Evolutionary conservation across 805 yeast genomes (phyloP), one percentile per base, ranked within the genome.

Genomic region (Middelhovenomyces tepae): DNA sequence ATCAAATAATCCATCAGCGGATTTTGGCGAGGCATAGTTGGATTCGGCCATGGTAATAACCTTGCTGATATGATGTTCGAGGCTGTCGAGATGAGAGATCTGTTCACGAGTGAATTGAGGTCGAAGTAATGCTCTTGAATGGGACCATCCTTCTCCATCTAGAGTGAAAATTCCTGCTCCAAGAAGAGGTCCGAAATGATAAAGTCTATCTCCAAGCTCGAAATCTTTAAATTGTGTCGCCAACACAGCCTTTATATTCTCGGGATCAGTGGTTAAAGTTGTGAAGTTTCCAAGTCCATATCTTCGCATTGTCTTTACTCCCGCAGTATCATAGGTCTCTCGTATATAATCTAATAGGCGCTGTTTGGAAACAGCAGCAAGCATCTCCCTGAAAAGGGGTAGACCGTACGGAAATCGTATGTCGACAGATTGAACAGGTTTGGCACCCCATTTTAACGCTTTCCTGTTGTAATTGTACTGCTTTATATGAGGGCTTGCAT

Each of bases 111-210:
- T 32, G 41, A 58, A 58, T 40, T 56, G 59, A 5, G 64, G 64
- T 22, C 61, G 47, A 26, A 58, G 46, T 47, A 58, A 35, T 5
- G 55, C 48, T 9, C 64, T 43, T 11, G 61, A 52, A 34, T 58
- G 62, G 30, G 51, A 48, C 64, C 64, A 59, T 17, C 49, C 52
- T 23, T 45, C 45, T 17, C 59, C 59, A 24, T 50, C 50, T 16
- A 52, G 46, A 4, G 61, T 57, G 44, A 59, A 59, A 28, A 59
- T 57, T 2, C 64, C 63, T 19, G 45, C 41, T 4, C 62, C 62
- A 9, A 59, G 40, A 16, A 57, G 34, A 7, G 54, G 56, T 14
- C 31, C 36, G 27, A 58, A 43, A 23, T 44, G 45, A n/a, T 27
- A 32, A 28, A 45, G 35, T 7, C 64, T 44, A 11, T 25, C 18